Conservation (phyloP, 495 filamentous ascomycete species). For the Copromyces sp. region DNA sequence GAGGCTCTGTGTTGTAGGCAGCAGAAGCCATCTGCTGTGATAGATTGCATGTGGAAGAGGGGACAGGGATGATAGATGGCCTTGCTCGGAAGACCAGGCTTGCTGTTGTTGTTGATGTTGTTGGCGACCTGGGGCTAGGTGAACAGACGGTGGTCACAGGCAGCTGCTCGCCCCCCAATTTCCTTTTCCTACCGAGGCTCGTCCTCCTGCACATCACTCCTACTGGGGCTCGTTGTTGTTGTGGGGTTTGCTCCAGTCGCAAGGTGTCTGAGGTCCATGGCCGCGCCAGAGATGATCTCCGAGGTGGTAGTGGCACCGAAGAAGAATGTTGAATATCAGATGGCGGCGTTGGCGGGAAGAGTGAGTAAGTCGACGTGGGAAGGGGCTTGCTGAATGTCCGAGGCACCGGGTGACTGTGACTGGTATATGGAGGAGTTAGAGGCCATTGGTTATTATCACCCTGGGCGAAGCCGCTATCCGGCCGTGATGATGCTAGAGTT, state of each 20-base stretch:
- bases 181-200: neutral
- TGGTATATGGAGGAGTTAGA: neutral
- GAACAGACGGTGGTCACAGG: neutral
- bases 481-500: neutral
- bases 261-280: neutral
- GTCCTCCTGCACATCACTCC: neutral
- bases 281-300: neutral
- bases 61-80: neutral
- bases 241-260: neutral
- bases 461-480: neutral
- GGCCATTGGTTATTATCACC: neutral
- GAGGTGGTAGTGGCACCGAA: neutral
- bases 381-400: constrained; percentile 6
- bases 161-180: neutral
- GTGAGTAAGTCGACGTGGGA: constrained; percentile 14
- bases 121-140: neutral
- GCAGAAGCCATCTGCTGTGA: neutral
- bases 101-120: neutral
- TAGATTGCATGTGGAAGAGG: neutral
- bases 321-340: neutral
- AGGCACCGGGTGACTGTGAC: constrained; percentile 1
- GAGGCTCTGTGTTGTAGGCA: neutral
- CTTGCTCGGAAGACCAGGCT: neutral
- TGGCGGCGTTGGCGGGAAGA: constrained; percentile 13
- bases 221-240: neutral